A percentile compares a stretch with the other conserved stretches of the same genome.
Conservation (phyloP, 148 eudicot species). For the Oxyria digyna region DNA sequence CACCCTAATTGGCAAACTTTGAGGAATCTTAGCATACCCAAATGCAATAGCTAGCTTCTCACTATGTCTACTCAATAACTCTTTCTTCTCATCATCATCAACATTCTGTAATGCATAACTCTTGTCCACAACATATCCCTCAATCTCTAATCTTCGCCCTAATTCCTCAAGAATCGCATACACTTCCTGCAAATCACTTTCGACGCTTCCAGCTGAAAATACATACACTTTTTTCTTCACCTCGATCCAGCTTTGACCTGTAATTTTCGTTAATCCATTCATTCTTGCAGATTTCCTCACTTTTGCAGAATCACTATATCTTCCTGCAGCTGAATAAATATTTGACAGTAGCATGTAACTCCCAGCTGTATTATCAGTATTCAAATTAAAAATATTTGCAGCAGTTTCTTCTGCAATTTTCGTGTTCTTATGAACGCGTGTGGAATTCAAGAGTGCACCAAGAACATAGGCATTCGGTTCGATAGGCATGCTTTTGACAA, state of each 20-base stretch:
- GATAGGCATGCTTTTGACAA: constrained; percentile 18
- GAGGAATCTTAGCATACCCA: constrained; percentile 16
- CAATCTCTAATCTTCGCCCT: constrained; percentile 48
- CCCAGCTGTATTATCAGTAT: constrained; percentile 44
- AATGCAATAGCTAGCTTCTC: constrained; percentile 29
- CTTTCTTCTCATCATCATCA: constrained; percentile 18
- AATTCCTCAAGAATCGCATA: constrained; percentile 29
- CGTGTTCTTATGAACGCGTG: constrained; percentile 30
- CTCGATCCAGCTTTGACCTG: constrained; percentile 86
- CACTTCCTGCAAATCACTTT: constrained; percentile 30
- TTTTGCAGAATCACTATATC: constrained; percentile 66
- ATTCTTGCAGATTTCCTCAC: constrained; percentile 54
- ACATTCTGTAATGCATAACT: constrained; percentile 19
- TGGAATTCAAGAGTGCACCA: constrained; percentile 9
- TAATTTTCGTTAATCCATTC: constrained; percentile 47
- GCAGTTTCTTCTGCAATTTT: constrained; percentile 63
- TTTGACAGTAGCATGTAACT: constrained; percentile 64
- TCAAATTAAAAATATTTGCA: constrained; percentile 34
- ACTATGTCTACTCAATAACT: constrained; percentile 18
- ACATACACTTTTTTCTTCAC: constrained; percentile 52
- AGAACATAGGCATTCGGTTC: constrained; percentile 22
- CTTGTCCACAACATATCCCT: constrained; percentile 50
- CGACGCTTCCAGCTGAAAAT: constrained; percentile 58
- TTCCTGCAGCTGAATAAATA: constrained; percentile 57
- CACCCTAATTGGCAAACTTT: constrained; percentile 15